Percentiles rank a stretch among this genome's conserved stretches.
These are phyloP conservation scores for Usnea hakonensis DNA, from an alignment of 495 filamentous ascomycete genomes.

Conservation along the genomic window DNA sequence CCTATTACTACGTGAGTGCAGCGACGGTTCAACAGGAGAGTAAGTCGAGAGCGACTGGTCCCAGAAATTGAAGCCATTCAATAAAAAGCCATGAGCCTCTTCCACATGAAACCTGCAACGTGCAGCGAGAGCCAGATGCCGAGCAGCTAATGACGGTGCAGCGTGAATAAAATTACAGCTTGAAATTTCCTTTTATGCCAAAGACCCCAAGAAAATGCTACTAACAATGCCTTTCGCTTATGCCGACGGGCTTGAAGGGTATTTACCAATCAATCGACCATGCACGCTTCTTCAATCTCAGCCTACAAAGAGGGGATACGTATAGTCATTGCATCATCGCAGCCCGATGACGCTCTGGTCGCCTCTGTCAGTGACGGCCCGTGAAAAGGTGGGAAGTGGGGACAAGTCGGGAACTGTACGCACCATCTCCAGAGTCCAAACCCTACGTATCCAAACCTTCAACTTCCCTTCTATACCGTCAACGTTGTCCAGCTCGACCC, in stretches of 20 bases:
- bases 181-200: not conserved
- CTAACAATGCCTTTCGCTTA: constrained; percentile 8
- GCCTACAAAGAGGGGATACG: not conserved
- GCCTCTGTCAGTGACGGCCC: not conserved
- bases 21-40: not conserved
- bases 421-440: constrained; percentile 99
- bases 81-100: not conserved
- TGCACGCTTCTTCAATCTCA: not conserved
- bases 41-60: not conserved
- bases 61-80: not conserved
- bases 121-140: not conserved
- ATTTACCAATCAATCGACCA: not conserved
- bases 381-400: not conserved
- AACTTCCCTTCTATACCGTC: constrained; percentile 87
- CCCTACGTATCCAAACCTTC: constrained; percentile 95
- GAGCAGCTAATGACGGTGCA: not conserved
- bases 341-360: constrained; percentile 76
- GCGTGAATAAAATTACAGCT: not conserved
- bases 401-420: constrained; percentile 20
- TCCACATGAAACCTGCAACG: not conserved
- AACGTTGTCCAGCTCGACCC: constrained; percentile 81
- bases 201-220: constrained; percentile 3
- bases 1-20: not conserved
- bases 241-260: constrained; percentile 1
- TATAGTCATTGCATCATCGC: constrained; percentile 46